Evolutionary conservation across 208 protist species (phyloP).

Genomic region (Crithidia thermophila): DNA sequence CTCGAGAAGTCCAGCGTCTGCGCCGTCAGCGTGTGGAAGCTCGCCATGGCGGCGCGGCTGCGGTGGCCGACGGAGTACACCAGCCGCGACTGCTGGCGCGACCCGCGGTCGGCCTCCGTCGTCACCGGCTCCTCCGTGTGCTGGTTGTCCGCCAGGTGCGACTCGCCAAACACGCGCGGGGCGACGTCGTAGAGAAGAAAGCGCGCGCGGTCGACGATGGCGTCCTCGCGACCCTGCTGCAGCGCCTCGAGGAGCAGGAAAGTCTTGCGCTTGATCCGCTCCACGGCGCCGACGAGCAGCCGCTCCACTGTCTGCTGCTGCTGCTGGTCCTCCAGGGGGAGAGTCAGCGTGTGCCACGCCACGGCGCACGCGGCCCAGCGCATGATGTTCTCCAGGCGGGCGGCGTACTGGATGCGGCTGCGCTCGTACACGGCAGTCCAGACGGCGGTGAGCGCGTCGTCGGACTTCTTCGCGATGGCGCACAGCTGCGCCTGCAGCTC

Average conservation of each 20-base stretch:
- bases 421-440: conserved; percentile 35
- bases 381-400: conserved; percentile 39
- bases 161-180: conserved; percentile 59
- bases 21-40: conserved; percentile 21
- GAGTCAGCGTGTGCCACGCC: conserved; percentile 43
- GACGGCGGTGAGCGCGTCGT: conserved; percentile 7
- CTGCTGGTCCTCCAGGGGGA: conserved; percentile 21
- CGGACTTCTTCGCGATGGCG: conserved; percentile 18
- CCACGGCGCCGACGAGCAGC: conserved; percentile 43
- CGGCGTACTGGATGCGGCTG: conserved; percentile 40
- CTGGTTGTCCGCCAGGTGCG: conserved; percentile 58
- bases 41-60: conserved; percentile 31
- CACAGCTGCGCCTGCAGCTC: conserved; percentile 35
- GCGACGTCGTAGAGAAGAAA: conserved; percentile 79
- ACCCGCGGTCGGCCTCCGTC: conserved; percentile 25
- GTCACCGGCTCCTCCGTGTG: conserved; percentile 74
- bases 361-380: conserved; percentile 48
- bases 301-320: conserved; percentile 41
- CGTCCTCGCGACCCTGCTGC: conserved; percentile 68
- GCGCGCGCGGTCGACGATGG: conserved; percentile 62
- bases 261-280: conserved; percentile 64
- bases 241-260: conserved; percentile 84
- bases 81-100: conserved; percentile 29
- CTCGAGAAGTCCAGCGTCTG: conserved; percentile 43
- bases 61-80: conserved; percentile 26